These are phyloP conservation scores for Amaranthus tricolor DNA, from an alignment of 179 eudicot genomes.

Conservation along the genomic window DNA sequence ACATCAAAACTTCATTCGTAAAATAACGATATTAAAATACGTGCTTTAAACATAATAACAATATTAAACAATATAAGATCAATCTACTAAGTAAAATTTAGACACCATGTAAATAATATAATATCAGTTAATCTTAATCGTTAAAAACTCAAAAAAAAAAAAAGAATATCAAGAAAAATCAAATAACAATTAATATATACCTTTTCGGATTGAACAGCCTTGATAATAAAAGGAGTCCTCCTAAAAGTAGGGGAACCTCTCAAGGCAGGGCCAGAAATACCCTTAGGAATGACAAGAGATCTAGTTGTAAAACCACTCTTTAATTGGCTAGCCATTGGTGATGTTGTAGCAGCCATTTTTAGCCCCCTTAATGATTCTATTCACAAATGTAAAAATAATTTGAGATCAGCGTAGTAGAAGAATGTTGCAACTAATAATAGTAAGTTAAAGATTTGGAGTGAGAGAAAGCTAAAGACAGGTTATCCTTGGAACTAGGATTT, in stretches of 20 bases:
- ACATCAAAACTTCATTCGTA: too few relatives aligned
- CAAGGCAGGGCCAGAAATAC: slow-evolving; percentile 65
- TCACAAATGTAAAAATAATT: neutral
- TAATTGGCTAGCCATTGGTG: slow-evolving; percentile 84
- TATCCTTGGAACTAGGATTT: slow-evolving; percentile 20
- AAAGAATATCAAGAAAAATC: too few relatives aligned
- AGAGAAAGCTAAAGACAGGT: slow-evolving; percentile 17
- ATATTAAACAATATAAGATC: too few relatives aligned
- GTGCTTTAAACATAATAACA: too few relatives aligned
- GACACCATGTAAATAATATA: too few relatives aligned
- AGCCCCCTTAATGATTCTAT: neutral
- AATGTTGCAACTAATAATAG: neutral
- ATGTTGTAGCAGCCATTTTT: slow-evolving; percentile 54
- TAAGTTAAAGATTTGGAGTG: slow-evolving; percentile 32
- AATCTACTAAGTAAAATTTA: too few relatives aligned
- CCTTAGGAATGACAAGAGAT: slow-evolving; percentile 58
- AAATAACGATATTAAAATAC: too few relatives aligned
- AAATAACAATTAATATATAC: slow-evolving; percentile 24
- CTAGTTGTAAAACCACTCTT: slow-evolving; percentile 54
- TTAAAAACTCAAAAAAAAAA: too few relatives aligned
- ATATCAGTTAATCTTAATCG: too few relatives aligned
- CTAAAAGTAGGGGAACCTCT: slow-evolving; percentile 44
- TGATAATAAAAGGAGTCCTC: slow-evolving; percentile 57
- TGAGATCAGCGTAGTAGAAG: neutral
- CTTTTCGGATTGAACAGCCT: slow-evolving; percentile 77